A percentile compares a stretch with the other conserved stretches of the same genome.
Conservation (phyloP, 371 early-diverging fungal species). For the Saksenaea vasiformis region DNA sequence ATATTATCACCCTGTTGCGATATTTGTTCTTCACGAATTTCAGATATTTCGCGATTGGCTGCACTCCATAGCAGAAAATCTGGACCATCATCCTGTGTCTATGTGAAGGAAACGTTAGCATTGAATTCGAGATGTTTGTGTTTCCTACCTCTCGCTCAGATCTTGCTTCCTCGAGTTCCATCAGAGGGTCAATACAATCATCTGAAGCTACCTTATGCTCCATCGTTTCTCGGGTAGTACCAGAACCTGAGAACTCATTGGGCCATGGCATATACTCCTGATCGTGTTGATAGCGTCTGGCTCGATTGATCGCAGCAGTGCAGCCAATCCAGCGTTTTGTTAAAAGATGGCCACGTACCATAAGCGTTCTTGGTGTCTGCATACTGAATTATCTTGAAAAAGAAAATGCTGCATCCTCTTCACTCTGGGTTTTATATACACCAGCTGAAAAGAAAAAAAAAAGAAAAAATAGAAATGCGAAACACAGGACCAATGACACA, state of each 20-base stretch:
- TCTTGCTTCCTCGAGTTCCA: slow-evolving; percentile 15
- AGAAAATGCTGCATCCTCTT: not conserved
- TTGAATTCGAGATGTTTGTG: not conserved
- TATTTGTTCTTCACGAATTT: slow-evolving; percentile 9
- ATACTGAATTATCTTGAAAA: not conserved
- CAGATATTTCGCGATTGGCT: slow-evolving; percentile 21
- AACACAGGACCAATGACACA: not conserved
- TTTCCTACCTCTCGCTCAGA: slow-evolving; percentile 4
- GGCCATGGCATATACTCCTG: slow-evolving; percentile 25
- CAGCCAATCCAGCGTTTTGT: not conserved
- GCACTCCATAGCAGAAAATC: slow-evolving; percentile 18
- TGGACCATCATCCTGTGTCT: not conserved
- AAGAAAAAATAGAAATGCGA: not conserved
- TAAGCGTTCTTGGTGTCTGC: not conserved
- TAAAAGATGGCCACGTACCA: not conserved
- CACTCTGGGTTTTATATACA: not conserved
- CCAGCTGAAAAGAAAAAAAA: not conserved
- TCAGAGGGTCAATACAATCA: slow-evolving; percentile 12
- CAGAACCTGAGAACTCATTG: slow-evolving; percentile 24
- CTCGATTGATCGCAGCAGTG: not conserved
- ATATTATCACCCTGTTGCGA: not conserved
- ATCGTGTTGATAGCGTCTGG: not conserved
- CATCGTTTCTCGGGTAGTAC: slow-evolving; percentile 22
- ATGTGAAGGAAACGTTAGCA: not conserved
- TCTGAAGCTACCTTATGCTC: slow-evolving; percentile 6